These are phyloP conservation scores for Geotrichum fermentans DNA, from an alignment of 1,139 yeast species.

Conservation along the genomic window DNA sequence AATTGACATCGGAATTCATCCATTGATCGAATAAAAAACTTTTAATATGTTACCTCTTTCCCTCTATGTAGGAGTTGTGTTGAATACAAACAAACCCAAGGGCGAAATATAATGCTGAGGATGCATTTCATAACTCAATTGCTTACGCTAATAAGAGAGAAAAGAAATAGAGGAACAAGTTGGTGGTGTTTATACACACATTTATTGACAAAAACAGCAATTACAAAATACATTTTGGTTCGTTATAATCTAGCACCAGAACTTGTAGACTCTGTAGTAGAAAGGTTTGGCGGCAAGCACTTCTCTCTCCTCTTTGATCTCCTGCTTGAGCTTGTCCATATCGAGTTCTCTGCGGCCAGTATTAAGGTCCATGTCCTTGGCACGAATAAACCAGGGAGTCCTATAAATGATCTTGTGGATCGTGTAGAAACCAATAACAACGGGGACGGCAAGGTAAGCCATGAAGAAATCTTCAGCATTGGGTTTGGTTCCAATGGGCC, in stretches of 20 bases:
- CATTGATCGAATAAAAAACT: too few species aligned
- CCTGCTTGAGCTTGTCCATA: conserved; percentile 48
- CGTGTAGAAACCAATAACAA: conserved; percentile 46
- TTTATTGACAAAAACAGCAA: too few species aligned
- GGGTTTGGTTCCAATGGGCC: conserved; percentile 53
- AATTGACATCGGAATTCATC: too few species aligned
- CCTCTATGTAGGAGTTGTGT: too few species aligned
- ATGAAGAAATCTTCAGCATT: conserved; percentile 46
- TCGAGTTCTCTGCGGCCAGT: conserved; percentile 54
- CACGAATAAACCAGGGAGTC: conserved; percentile 39
- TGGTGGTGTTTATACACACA: too few species aligned
- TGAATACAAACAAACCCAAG: too few species aligned
- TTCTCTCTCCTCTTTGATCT: conserved; percentile 45
- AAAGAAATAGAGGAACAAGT: too few species aligned
- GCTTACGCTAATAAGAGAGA: too few species aligned
- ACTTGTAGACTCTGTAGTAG: conserved; percentile 38
- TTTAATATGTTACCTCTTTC: too few species aligned
- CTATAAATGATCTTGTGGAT: conserved; percentile 49
- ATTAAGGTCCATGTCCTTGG: conserved; percentile 42
- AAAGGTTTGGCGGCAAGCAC: conserved; percentile 35
- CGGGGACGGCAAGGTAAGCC: conserved; percentile 51
- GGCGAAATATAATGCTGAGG: too few species aligned
- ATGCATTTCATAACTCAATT: too few species aligned
- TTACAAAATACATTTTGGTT: too few species aligned
- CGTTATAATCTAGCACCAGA: conserved; percentile 49